A percentile compares a stretch with the other conserved stretches of the same genome.
Evolutionary conservation across 1,139 yeast genomes (phyloP).

Genomic region (Eremothecium gossypii): DNA sequence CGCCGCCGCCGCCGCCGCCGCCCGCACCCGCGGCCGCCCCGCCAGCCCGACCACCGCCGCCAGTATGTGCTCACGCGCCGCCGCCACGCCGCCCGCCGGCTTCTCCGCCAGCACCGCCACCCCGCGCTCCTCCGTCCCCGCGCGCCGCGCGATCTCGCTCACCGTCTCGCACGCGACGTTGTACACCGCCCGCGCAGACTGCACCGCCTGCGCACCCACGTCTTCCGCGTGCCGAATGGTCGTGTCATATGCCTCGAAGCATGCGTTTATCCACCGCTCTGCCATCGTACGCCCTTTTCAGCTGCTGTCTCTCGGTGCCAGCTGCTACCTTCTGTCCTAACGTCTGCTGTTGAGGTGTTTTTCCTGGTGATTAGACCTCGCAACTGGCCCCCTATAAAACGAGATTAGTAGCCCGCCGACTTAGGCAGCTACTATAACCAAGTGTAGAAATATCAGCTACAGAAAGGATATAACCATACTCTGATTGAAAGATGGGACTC

Average conservation of each 20-base stretch:
- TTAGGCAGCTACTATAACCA: too few species aligned
- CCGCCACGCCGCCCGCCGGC: background rate
- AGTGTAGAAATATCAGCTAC: too few species aligned
- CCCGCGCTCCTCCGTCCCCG: background rate
- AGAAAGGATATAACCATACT: too few species aligned
- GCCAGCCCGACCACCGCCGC: background rate
- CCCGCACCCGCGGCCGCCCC: background rate
- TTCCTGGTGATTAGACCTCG: too few species aligned
- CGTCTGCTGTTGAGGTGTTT: too few species aligned
- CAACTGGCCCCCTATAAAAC: too few species aligned
- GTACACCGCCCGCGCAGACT: background rate
- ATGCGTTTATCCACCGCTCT: constrained; percentile 1
- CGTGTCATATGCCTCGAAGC: constrained; percentile 3
- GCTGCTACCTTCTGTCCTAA: too few species aligned
- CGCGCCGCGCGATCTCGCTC: background rate
- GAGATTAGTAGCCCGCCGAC: too few species aligned
- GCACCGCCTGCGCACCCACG: background rate
- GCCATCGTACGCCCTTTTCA: background rate
- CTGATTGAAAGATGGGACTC: constrained; percentile 44
- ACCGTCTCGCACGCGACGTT: background rate
- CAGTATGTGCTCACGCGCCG: background rate
- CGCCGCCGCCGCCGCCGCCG: constrained; percentile 5
- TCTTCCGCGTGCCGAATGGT: background rate
- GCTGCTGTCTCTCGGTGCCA: too few species aligned
- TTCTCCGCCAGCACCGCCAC: background rate